phyloP scores from a whole-genome alignment of 495 filamentous ascomycete genomes.

The Extremus antarcticus region DNA sequence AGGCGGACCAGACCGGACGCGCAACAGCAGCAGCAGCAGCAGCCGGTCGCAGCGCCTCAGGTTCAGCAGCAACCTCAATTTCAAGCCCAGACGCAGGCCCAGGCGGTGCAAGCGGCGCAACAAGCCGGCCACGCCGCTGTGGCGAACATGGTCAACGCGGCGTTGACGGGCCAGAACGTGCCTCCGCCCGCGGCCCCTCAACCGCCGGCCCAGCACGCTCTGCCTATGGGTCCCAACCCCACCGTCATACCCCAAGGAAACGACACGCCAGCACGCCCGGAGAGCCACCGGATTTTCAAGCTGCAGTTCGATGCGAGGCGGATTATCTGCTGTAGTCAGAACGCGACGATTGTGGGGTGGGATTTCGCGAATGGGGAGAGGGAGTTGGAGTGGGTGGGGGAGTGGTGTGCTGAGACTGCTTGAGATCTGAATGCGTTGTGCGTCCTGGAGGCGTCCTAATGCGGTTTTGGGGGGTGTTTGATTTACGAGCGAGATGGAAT shows the following conservation, averaged over 20 bases:
- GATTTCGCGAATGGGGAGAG: conserved; percentile 89
- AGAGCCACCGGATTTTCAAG: conserved; percentile 68
- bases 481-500: too few species aligned
- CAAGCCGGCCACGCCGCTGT: neutral
- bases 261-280: conserved; percentile 14
- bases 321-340: conserved; percentile 89
- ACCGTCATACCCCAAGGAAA: too few species aligned
- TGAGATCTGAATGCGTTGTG: neutral
- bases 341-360: conserved; percentile 89
- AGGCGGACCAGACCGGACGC: neutral
- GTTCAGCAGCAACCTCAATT: too few species aligned
- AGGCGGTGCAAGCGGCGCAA: too few species aligned
- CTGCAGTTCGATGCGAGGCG: conserved; percentile 89
- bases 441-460: too few species aligned
- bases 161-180: too few species aligned
- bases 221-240: too few species aligned
- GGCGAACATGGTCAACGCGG: too few species aligned
- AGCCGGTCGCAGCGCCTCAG: neutral
- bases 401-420: conserved; percentile 18
- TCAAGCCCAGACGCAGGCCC: neutral
- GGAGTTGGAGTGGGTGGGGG: conserved; percentile 61
- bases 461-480: too few species aligned
- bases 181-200: too few species aligned
- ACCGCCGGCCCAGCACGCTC: too few species aligned
- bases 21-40: neutral